Percentiles rank a stretch among this genome's conserved stretches.
phyloP scores from a whole-genome alignment of 371 early-diverging fungal species.

The Caulochytrium protostelioides region DNA sequence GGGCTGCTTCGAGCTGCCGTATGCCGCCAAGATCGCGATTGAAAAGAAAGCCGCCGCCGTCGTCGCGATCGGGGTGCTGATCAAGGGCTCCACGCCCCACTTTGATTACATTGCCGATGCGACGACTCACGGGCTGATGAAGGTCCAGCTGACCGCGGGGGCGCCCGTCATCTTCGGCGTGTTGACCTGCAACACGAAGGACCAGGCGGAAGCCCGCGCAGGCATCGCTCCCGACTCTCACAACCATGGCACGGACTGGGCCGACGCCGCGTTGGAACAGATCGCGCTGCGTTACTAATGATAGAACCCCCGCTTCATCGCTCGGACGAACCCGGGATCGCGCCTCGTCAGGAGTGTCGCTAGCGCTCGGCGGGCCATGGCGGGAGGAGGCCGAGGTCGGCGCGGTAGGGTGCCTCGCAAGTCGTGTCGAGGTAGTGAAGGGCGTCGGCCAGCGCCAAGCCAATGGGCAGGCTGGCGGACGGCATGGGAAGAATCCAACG shows the following conservation, averaged over 20 bases:
- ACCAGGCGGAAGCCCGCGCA: conserved; percentile 69
- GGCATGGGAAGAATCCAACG: too few species aligned
- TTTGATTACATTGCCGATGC: conserved; percentile 94
- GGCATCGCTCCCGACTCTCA: conserved; percentile 52
- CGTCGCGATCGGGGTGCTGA: conserved; percentile 83
- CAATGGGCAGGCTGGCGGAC: too few species aligned
- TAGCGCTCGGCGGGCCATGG: too few species aligned
- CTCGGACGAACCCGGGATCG: too few species aligned
- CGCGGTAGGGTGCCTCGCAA: too few species aligned
- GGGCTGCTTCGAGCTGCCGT: conserved; percentile 85
- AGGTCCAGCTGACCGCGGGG: conserved; percentile 65
- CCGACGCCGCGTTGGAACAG: conserved; percentile 92
- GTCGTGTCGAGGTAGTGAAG: too few species aligned
- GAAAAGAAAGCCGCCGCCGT: conserved; percentile 36
- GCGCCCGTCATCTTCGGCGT: conserved; percentile 90
- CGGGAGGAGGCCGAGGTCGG: too few species aligned
- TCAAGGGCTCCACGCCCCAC: conserved; percentile 92
- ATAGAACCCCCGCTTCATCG: too few species aligned
- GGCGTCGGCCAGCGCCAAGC: too few species aligned
- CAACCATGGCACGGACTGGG: conserved; percentile 92
- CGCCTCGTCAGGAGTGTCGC: too few species aligned
- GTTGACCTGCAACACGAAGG: conserved; percentile 76
- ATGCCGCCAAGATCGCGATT: conserved; percentile 59
- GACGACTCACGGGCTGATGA: conserved; percentile 70
- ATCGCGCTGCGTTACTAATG: too few species aligned